A percentile compares a stretch with the other conserved stretches of the same genome.
phyloP scores from a whole-genome alignment of 345 rosid genomes.

The Hypericum androsaemum region DNA sequence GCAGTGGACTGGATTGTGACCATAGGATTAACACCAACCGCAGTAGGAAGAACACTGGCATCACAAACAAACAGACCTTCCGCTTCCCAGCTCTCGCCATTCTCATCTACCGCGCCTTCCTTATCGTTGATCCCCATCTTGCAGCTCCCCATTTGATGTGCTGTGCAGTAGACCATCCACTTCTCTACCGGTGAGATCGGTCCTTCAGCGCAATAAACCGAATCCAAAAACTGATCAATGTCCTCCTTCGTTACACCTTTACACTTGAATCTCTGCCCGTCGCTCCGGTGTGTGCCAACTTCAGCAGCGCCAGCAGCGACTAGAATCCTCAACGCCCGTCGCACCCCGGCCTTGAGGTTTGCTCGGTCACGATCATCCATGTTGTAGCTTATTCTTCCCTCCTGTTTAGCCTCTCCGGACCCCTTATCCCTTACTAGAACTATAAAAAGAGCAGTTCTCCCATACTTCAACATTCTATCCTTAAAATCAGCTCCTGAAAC shows the following conservation, averaged over 20 bases:
- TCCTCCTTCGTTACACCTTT: constrained; percentile 24
- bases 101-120: constrained; percentile 51
- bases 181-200: constrained; percentile 21
- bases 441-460: constrained; percentile 47
- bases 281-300: constrained; percentile 53
- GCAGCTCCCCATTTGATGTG: constrained; percentile 73
- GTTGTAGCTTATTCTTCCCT: constrained; percentile 34
- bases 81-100: constrained; percentile 67
- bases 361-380: constrained; percentile 27
- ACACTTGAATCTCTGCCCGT: constrained; percentile 49
- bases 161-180: constrained; percentile 36
- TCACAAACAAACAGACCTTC: constrained; percentile 52
- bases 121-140: constrained; percentile 40
- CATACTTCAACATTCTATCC: constrained; percentile 37
- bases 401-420: constrained; percentile 33
- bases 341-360: constrained; percentile 32
- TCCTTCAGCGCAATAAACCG: constrained; percentile 30
- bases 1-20: constrained; percentile 54
- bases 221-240: constrained; percentile 40
- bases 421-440: constrained; percentile 38
- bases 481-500: constrained; percentile 47
- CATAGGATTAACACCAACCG: constrained; percentile 65
- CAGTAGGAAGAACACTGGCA: constrained; percentile 51
- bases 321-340: constrained; percentile 43
- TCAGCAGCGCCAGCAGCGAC: constrained; percentile 65